Conservation (phyloP, 108 stramenopile species). For the Cylindrotheca fusiformis region DNA sequence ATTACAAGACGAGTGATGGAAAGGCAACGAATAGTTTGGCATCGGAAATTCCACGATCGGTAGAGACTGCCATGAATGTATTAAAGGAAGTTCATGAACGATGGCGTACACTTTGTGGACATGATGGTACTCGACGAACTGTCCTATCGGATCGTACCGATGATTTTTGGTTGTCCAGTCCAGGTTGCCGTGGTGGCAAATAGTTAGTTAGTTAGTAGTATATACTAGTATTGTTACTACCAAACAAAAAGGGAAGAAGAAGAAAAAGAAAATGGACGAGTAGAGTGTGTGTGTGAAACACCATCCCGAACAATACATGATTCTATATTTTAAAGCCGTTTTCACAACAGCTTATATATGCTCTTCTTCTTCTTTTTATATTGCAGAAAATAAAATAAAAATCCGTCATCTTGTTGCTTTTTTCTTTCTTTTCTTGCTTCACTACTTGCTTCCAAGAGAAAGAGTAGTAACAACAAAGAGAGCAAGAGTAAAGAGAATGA, state of each 20-base stretch:
- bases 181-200: slow-evolving; percentile 52
- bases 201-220: not conserved
- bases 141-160: slow-evolving; percentile 39
- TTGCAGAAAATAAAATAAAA: too few relatives aligned
- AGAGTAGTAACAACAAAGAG: too few relatives aligned
- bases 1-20: slow-evolving; percentile 97
- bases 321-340: too few relatives aligned
- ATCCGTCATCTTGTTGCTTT: too few relatives aligned
- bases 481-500: too few relatives aligned
- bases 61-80: slow-evolving; percentile 64
- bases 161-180: slow-evolving; percentile 74
- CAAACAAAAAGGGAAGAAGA: not conserved
- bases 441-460: too few relatives aligned
- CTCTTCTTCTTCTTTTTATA: too few relatives aligned
- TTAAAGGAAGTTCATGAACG: slow-evolving; percentile 74
- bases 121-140: slow-evolving; percentile 55
- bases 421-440: too few relatives aligned
- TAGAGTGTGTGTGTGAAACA: not conserved
- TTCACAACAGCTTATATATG: too few relatives aligned
- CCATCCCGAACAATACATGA: too few relatives aligned
- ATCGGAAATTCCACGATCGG: slow-evolving; percentile 71
- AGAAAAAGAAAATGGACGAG: not conserved
- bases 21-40: slow-evolving; percentile 91
- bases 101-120: slow-evolving; percentile 81
- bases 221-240: not conserved